phyloP scores from a whole-genome alignment of 139 green algal species.

The Medakamo hakoo region DNA sequence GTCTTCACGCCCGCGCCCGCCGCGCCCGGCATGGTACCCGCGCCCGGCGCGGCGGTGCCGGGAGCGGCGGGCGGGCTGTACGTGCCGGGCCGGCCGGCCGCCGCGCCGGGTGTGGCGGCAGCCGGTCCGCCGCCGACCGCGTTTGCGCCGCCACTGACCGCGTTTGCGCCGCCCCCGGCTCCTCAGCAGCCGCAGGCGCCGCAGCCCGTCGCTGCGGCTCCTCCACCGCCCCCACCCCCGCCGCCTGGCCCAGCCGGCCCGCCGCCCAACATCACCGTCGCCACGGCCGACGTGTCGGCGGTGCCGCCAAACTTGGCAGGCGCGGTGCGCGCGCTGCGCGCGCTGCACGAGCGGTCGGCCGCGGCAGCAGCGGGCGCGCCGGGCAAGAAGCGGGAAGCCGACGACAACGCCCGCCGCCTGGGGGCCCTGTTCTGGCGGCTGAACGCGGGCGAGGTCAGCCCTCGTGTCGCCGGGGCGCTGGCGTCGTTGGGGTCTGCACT shows the following conservation, averaged over 20 bases:
- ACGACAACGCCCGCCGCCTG: slow-evolving; percentile 83
- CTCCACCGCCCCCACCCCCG: slow-evolving; percentile 7
- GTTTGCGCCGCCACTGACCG: slow-evolving; percentile 2
- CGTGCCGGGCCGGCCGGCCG: neutral
- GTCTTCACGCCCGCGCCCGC: too few species aligned
- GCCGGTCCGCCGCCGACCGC: neutral
- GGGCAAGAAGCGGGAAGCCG: slow-evolving; percentile 76
- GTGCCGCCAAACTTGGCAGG: slow-evolving; percentile 36
- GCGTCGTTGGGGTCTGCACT: slow-evolving; percentile 62
- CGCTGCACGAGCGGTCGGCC: slow-evolving; percentile 7
- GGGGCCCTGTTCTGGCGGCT: slow-evolving; percentile 79
- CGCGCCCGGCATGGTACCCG: too few species aligned
- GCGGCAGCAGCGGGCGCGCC: slow-evolving; percentile 15
- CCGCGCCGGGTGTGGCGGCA: neutral
- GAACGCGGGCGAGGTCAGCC: slow-evolving; percentile 57
- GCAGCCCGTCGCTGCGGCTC: neutral
- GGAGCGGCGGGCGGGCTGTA: too few species aligned
- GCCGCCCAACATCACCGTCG: slow-evolving; percentile 50
- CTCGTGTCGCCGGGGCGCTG: slow-evolving; percentile 54
- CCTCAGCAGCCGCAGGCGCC: slow-evolving; percentile 5
- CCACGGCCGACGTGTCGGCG: slow-evolving; percentile 42
- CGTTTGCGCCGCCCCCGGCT: slow-evolving; percentile 2
- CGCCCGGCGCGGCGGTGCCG: too few species aligned
- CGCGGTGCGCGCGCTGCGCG: slow-evolving; percentile 10
- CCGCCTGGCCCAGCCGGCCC: slow-evolving; percentile 40